Base-by-base conservation (phyloP, 768 basidiomycete species). In the Pluteus cervinus region DNA sequence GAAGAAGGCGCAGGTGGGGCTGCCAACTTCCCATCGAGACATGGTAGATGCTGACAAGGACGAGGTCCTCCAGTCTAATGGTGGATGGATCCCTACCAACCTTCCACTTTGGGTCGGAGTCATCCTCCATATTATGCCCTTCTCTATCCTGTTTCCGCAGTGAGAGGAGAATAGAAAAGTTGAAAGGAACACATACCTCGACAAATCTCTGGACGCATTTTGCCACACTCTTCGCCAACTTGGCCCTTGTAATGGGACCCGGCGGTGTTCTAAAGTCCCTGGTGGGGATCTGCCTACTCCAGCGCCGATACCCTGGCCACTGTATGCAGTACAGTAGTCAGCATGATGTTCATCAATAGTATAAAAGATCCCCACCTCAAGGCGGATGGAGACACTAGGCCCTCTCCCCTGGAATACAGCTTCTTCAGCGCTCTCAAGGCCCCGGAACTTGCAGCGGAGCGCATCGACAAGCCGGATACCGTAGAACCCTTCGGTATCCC, bases 1-100 rank as follows among this genome's bases (percentile, higher is more conserved):
- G 31, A 32, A n/a, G 9, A 9, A 86, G 65, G 52, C 82, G 71
- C 30, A 87, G 58, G 40, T 87, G 83, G 15, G 84, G 82, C 42
- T 88, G 85, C 85, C 85, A 88, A 40, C 78, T 80, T 8, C 86
- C 85, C 58, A 84, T 76, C 9, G 84, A 86, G 36, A 87, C 83
- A 46, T 88, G 86, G 58, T 87, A 84, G 37, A 87, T 75, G 47
- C 82, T 81, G 47, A 88, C 80, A 30, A 88, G 72, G 34, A 81
- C 62, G 34, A 88, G 65, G 52, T 87, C 75, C 20, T 81, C 81
- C 4, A 82, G 60, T 24, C 56, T 70, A 57, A 87, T 79, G 42
- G 70, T 61, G 26, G 60, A 52, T n/a, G 56, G 52, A n/a, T 59
- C 62, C 10, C 54, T 48, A 11, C 81, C 81, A n/a, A 88, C 70